Percentiles rank a stretch among this genome's conserved stretches.
These are phyloP conservation scores for Neofusicoccum kwambonambiense DNA, from an alignment of 2,329 filamentous ascomycete genomes.

Conservation along the genomic window DNA sequence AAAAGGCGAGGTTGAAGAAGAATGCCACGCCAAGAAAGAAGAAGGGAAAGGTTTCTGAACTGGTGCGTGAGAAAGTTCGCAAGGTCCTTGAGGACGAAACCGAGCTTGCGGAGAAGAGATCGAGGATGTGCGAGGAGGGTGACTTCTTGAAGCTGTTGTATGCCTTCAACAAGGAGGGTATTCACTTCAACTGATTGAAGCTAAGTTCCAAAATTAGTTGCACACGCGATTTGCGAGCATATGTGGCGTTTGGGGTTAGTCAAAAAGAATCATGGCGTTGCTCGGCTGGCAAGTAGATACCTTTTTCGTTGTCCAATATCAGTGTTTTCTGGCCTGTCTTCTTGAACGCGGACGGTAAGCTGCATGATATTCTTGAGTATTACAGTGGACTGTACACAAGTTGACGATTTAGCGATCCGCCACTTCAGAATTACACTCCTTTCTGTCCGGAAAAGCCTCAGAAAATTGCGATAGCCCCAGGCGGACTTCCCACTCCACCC, in stretches of 20 bases:
- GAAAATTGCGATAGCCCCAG: constrained; percentile 38
- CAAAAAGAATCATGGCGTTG: neutral
- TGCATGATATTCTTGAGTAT: neutral
- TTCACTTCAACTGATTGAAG: constrained; percentile 71
- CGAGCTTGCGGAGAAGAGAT: constrained; percentile 73
- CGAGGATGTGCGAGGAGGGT: constrained; percentile 86
- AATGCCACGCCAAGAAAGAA: constrained; percentile 61
- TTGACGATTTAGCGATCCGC: neutral
- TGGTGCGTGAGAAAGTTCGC: constrained; percentile 84
- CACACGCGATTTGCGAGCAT: constrained; percentile 57
- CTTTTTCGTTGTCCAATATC: neutral
- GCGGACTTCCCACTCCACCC: constrained; percentile 43
- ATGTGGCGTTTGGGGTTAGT: neutral
- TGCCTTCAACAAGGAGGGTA: constrained; percentile 87
- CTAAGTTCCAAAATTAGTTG: constrained; percentile 69
- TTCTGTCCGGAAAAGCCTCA: constrained; percentile 18
- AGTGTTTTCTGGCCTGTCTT: neutral
- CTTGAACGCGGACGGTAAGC: neutral
- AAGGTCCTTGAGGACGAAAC: constrained; percentile 82
- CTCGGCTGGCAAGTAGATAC: constrained; percentile 9
- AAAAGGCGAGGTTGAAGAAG: constrained; percentile 54
- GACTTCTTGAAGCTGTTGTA: constrained; percentile 81
- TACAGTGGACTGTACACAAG: neutral
- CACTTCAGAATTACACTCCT: neutral
- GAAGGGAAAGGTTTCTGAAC: constrained; percentile 74